Percentiles rank a stretch among this genome's conserved stretches.
These are phyloP conservation scores for Backusella sp. DNA, from an alignment of 192 early-diverging fungal genomes.

Conservation along the genomic window DNA sequence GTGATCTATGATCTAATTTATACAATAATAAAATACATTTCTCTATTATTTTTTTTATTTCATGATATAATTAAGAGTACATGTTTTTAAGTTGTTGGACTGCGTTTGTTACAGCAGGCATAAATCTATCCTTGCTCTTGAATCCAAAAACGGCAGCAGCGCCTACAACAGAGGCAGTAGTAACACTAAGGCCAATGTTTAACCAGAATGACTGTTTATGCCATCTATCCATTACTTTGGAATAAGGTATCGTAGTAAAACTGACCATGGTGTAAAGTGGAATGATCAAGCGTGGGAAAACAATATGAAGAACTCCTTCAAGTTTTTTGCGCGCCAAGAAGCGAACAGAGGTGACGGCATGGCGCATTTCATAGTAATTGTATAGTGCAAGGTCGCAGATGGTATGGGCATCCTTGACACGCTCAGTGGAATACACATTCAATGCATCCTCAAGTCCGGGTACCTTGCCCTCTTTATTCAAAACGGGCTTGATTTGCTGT, in stretches of 20 bases:
- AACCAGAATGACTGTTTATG: conserved; percentile 53
- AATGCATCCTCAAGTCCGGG: conserved; percentile 57
- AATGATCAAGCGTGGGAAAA: conserved; percentile 70
- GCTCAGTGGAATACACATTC: conserved; percentile 66
- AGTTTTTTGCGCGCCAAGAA: conserved; percentile 81
- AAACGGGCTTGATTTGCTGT: conserved; percentile 37
- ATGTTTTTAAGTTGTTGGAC: background rate
- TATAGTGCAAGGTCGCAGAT: conserved; percentile 93
- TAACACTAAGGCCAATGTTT: conserved; percentile 25
- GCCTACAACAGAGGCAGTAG: background rate
- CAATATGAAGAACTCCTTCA: conserved; percentile 71
- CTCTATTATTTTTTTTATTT: background rate
- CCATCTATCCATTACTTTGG: conserved; percentile 56
- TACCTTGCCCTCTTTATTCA: conserved; percentile 8
- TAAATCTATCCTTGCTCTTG: background rate
- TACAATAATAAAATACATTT: background rate
- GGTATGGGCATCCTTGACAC: conserved; percentile 75
- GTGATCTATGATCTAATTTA: background rate
- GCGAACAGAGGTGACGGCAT: conserved; percentile 67
- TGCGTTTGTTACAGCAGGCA: background rate
- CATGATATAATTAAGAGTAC: background rate
- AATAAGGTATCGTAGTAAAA: conserved; percentile 88
- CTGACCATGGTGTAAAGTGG: conserved; percentile 97
- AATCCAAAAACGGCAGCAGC: background rate
- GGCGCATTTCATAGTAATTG: conserved; percentile 95